Conservation (phyloP, 768 basidiomycete genomes). For the Dictyophora rubrovolvata region DNA sequence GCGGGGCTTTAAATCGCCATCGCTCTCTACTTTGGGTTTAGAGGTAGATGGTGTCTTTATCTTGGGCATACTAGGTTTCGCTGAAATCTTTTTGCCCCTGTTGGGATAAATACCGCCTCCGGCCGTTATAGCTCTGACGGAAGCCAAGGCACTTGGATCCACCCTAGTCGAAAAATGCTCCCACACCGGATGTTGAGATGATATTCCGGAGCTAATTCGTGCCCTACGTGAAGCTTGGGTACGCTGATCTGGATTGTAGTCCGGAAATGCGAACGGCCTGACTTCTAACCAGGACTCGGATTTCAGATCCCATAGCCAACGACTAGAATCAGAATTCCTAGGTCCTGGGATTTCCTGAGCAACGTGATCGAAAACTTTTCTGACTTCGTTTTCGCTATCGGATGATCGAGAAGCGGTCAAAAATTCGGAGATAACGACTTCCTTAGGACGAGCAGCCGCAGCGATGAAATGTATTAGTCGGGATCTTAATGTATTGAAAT, state of each 20-base stretch:
- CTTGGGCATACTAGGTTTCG: background rate
- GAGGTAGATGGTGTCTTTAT: background rate
- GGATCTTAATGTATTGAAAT: background rate
- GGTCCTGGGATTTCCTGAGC: background rate
- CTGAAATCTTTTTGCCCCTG: background rate
- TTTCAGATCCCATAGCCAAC: constrained; percentile 42
- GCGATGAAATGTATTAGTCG: constrained; percentile 9
- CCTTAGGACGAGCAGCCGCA: background rate
- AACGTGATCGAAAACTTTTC: background rate
- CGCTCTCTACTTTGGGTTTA: background rate
- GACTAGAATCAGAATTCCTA: constrained; percentile 15
- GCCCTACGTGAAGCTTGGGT: constrained; percentile 42
- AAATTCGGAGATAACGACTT: background rate
- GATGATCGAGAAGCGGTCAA: background rate
- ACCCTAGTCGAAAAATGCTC: constrained; percentile 29
- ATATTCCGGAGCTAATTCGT: constrained; percentile 40
- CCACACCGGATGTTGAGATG: constrained; percentile 57
- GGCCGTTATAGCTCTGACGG: background rate
- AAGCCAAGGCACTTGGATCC: constrained; percentile 13
- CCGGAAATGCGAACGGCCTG: constrained; percentile 54
- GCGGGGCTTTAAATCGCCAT: background rate
- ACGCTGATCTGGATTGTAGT: constrained; percentile 38
- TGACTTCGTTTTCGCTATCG: background rate
- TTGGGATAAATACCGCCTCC: constrained; percentile 27
- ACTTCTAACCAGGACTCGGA: constrained; percentile 54